Conservation (phyloP, 306 rosid genomes). For the Vigna unguiculata region DNA sequence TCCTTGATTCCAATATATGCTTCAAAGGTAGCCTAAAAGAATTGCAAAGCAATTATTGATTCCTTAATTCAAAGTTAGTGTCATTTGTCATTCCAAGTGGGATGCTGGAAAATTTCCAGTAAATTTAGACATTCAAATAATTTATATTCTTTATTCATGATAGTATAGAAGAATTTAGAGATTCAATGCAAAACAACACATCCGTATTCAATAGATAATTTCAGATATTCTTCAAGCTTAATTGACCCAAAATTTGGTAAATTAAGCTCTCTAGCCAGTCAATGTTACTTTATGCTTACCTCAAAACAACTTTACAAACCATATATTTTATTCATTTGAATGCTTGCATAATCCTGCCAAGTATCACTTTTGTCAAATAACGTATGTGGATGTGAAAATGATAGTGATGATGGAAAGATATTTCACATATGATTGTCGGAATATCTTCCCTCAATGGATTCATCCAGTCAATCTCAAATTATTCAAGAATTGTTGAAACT, state of each 20-base stretch:
- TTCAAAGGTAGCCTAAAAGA: constrained; percentile 89
- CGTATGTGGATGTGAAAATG: constrained; percentile 28
- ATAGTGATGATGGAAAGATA: constrained; percentile 4
- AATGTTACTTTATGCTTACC: constrained; percentile 27
- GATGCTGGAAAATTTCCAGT: constrained; percentile 21
- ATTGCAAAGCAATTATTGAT: constrained; percentile 40
- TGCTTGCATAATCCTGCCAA: constrained; percentile 1
- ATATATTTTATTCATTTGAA: constrained; percentile 10
- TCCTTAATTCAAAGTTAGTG: constrained; percentile 1
- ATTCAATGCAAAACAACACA: constrained; percentile 25
- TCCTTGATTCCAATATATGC: constrained; percentile 90
- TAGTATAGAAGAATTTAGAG: neutral
- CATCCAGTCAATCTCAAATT: constrained; percentile 29
- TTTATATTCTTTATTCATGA: constrained; percentile 19
- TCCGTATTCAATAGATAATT: constrained; percentile 18
- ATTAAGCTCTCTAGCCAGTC: constrained; percentile 7
- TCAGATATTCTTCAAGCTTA: constrained; percentile 27
- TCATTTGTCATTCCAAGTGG: neutral
- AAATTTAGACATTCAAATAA: constrained; percentile 8
- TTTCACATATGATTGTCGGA: constrained; percentile 15
- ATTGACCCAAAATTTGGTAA: neutral
- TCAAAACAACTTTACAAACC: constrained; percentile 14
- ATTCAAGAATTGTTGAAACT: constrained; percentile 12
- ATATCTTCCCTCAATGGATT: neutral
- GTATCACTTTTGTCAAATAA: constrained; percentile 29